Percentiles rank a stretch among this genome's conserved stretches.
Conservation (phyloP, 768 basidiomycete genomes). For the Suillus alpinus region DNA sequence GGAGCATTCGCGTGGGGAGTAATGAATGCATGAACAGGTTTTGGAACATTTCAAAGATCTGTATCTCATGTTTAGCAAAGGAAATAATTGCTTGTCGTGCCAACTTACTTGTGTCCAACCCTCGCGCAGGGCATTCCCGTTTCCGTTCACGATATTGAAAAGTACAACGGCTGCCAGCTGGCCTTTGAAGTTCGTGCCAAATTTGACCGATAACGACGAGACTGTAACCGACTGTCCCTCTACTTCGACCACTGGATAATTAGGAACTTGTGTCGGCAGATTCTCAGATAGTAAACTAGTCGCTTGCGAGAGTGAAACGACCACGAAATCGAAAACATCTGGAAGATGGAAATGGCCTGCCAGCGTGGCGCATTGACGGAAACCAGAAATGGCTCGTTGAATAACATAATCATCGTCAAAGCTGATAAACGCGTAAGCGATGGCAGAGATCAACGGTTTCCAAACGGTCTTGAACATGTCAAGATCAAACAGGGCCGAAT, state of each 20-base stretch:
- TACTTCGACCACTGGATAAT: constrained; percentile 85
- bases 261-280: constrained; percentile 67
- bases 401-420: constrained; percentile 97
- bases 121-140: constrained; percentile 89
- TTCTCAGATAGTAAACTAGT: constrained; percentile 82
- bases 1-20: constrained; percentile 84
- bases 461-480: constrained; percentile 95
- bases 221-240: constrained; percentile 90
- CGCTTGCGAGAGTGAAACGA: constrained; percentile 87
- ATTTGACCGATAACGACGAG: constrained; percentile 87
- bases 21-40: constrained; percentile 94
- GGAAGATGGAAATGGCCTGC: constrained; percentile 87
- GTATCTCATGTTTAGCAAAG: not conserved
- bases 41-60: constrained; percentile 99
- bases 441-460: constrained; percentile 90
- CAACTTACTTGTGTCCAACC: constrained; percentile 84
- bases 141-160: constrained; percentile 96
- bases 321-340: constrained; percentile 96
- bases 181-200: constrained; percentile 92
- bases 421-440: constrained; percentile 92
- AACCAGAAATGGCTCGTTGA: constrained; percentile 92
- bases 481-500: constrained; percentile 77
- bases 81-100: not conserved
- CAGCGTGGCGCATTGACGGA: constrained; percentile 92
- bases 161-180: constrained; percentile 96